These are phyloP conservation scores for Volutella citrinella DNA, from an alignment of 2,329 filamentous ascomycete species.

Conservation along the genomic window DNA sequence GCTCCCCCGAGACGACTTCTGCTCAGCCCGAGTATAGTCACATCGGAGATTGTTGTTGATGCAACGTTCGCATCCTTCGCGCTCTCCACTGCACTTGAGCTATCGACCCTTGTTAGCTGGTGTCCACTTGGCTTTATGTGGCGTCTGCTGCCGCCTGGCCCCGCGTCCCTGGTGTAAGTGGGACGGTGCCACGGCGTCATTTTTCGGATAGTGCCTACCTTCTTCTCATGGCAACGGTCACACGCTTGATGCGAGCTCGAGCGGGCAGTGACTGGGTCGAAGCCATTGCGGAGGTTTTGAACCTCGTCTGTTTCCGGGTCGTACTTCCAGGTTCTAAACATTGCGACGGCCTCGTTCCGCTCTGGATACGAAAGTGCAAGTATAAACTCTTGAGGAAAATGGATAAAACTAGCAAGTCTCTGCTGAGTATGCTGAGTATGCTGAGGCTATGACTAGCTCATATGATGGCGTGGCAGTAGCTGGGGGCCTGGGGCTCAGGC, in stretches of 20 bases:
- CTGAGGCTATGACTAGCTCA: too few relatives aligned
- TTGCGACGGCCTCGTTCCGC: slow-evolving; percentile 14
- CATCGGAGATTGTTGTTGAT: slow-evolving; percentile 27
- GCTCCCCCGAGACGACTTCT: slow-evolving; percentile 29
- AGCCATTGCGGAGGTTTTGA: slow-evolving; percentile 34
- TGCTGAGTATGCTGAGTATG: too few relatives aligned
- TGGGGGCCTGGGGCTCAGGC: too few relatives aligned
- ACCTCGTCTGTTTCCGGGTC: slow-evolving; percentile 36
- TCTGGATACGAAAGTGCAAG: too few relatives aligned
- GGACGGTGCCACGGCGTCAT: too few relatives aligned
- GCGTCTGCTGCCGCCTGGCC: slow-evolving; percentile 3
- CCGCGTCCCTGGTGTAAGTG: too few relatives aligned
- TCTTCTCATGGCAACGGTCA: slow-evolving; percentile 38
- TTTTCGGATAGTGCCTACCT: slow-evolving; percentile 22
- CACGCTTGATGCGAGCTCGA: slow-evolving; percentile 38
- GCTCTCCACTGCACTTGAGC: slow-evolving; percentile 38
- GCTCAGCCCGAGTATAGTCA: slow-evolving; percentile 33
- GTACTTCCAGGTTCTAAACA: slow-evolving; percentile 39
- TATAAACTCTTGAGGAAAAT: too few relatives aligned
- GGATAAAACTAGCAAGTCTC: too few relatives aligned
- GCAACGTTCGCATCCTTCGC: slow-evolving; percentile 35
- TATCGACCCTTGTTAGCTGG: slow-evolving; percentile 17
- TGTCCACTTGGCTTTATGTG: background rate
- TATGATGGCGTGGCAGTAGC: too few relatives aligned
- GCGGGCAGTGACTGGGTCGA: slow-evolving; percentile 35